Percentiles rank a stretch among this genome's conserved stretches.
These are phyloP conservation scores for Picea abies DNA, from an alignment of 83 land plant species.

Conservation along the genomic window DNA sequence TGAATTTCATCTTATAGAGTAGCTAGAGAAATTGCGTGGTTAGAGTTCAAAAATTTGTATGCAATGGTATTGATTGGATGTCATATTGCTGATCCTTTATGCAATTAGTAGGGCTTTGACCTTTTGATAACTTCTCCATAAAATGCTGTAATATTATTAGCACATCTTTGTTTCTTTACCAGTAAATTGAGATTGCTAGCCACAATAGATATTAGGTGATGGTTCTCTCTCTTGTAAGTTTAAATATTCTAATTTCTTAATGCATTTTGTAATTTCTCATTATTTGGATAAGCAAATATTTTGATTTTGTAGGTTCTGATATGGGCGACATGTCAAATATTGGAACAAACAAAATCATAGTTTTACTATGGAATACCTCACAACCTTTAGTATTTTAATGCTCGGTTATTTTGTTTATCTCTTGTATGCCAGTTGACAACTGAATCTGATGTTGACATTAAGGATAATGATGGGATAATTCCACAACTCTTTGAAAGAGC, in stretches of 20 bases:
- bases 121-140: not conserved
- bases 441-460: not conserved
- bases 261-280: not conserved
- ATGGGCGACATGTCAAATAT: not conserved
- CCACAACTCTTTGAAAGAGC: constrained; percentile 5
- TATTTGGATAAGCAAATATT: constrained; percentile 8
- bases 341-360: not conserved
- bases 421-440: constrained; percentile 12
- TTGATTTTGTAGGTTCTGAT: not conserved
- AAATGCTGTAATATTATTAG: not conserved
- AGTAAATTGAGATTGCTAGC: not conserved
- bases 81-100: not conserved
- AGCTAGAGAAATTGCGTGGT: not conserved
- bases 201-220: not conserved
- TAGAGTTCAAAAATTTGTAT: not conserved
- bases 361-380: not conserved
- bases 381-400: not conserved
- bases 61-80: not conserved
- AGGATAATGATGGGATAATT: constrained; percentile 1
- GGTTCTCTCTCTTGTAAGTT: not conserved
- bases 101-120: not conserved
- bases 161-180: not conserved
- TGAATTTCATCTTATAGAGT: not conserved
- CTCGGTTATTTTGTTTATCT: not conserved
- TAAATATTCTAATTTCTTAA: not conserved